Base-by-base conservation (phyloP, 2,329 filamentous ascomycete species). In the Trichophyton rubrum region DNA sequence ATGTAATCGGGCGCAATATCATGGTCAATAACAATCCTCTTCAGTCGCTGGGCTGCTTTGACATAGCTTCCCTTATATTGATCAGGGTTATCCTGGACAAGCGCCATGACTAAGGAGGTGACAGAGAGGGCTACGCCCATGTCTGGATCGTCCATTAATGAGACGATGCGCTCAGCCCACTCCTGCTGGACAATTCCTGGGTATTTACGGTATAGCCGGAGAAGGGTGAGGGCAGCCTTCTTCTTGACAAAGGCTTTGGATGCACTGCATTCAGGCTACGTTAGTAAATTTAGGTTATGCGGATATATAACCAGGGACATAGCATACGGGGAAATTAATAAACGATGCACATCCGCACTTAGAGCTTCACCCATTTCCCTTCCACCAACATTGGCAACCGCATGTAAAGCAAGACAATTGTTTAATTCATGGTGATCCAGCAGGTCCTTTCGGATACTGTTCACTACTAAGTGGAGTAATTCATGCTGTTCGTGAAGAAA, bases 221-320 rank as follows among this genome's bases (percentile, higher is more conserved):
- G 83, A 40, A 99, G 81, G 0, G 93, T 99, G 59, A 99, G 79
- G 5, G 93, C 93, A 1, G 93, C 92, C 80, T 99, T 99, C 78
- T 99, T 99, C 81, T 99, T 99, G 62, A 99, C 93, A 67, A 99
- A 99, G 0, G 93, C 86, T 75, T 97, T 99, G 0, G 92, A 97
- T 7, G 86, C 86, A 49, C 83, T 85, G 40, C 11, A 53, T 15
- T n/a, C 4, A 59, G 3, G 27, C 27, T 20, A 51, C 3, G 27
- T 6, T 1, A 38, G 22, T 59, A 30, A 15, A 40, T 30, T 45
- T 35, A 45, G 56, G 8, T 49, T 7, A 22, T 15, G 9, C 17
- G 7, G 55, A 6, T 15, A 61, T 17, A 47, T 45, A 40, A 51
- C 13, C 11, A 9, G 43, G 59, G 59, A 65, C 3, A 56, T 56